These are phyloP conservation scores for Trichoderma lentiforme DNA, from an alignment of 2,329 filamentous ascomycete species.

Conservation along the genomic window DNA sequence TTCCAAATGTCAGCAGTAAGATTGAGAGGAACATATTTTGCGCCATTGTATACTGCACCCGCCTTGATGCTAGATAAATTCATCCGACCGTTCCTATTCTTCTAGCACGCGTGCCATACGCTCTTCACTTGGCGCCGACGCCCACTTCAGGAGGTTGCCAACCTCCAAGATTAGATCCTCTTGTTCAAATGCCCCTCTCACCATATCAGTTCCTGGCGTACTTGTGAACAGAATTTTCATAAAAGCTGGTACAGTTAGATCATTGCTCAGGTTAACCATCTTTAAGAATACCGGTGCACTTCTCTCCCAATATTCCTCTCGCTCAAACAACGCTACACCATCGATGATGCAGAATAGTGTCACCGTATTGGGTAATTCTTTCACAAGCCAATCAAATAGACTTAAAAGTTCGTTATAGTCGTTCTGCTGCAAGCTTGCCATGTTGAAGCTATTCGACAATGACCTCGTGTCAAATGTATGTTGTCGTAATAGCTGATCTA, in stretches of 20 bases:
- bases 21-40: too few species aligned
- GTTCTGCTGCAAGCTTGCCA: background rate
- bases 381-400: background rate
- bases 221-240: conserved; percentile 23
- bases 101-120: background rate
- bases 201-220: conserved; percentile 13
- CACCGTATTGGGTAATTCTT: background rate
- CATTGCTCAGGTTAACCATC: background rate
- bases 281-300: background rate
- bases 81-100: background rate
- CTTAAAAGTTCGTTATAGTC: background rate
- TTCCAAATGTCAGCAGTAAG: too few species aligned
- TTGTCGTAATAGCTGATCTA: conserved; percentile 18
- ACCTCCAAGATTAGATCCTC: conserved; percentile 20
- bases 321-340: background rate
- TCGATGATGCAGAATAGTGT: background rate
- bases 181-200: conserved; percentile 19
- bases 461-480: conserved; percentile 9
- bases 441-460: background rate
- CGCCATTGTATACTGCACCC: background rate
- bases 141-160: conserved; percentile 15
- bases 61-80: background rate
- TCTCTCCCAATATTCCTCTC: background rate
- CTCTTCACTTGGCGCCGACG: conserved; percentile 5
- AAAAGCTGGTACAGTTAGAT: background rate